Conservation (phyloP, 768 basidiomycete genomes). For the Psilocybe tampanensis region DNA sequence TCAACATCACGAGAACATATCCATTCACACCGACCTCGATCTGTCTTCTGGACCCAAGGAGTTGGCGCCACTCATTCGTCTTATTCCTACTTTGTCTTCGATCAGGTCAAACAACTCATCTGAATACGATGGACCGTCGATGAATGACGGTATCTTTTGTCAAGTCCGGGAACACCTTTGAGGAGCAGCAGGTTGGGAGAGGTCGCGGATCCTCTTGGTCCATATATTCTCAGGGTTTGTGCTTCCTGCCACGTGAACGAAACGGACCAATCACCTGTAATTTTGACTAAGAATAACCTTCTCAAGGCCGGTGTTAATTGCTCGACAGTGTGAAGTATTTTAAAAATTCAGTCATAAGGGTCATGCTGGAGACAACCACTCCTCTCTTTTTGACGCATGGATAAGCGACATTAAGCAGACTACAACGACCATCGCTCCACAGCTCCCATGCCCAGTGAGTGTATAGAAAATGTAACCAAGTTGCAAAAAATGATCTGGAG, state of each 20-base stretch:
- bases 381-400: no score
- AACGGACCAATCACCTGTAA: conserved; percentile 10
- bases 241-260: conserved; percentile 26
- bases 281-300: conserved; percentile 22
- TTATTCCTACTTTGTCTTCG: conserved; percentile 30
- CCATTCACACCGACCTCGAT: conserved; percentile 31
- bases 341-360: neutral
- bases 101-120: conserved; percentile 35
- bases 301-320: conserved; percentile 15
- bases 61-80: conserved; percentile 31
- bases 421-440: no score
- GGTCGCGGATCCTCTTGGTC: conserved; percentile 27
- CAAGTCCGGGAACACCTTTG: conserved; percentile 28
- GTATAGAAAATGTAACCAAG: no score
- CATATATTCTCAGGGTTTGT: conserved; percentile 21
- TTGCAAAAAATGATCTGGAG: no score
- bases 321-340: conserved; percentile 17
- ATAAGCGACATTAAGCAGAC: no score
- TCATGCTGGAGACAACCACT: no score
- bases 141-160: conserved; percentile 35
- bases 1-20: conserved; percentile 41
- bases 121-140: conserved; percentile 22
- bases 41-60: conserved; percentile 46
- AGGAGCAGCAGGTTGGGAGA: conserved; percentile 11
- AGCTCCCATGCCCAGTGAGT: no score